phyloP scores from a whole-genome alignment of 352 stramenopile genomes.

The Globisporangium yorkense region DNA sequence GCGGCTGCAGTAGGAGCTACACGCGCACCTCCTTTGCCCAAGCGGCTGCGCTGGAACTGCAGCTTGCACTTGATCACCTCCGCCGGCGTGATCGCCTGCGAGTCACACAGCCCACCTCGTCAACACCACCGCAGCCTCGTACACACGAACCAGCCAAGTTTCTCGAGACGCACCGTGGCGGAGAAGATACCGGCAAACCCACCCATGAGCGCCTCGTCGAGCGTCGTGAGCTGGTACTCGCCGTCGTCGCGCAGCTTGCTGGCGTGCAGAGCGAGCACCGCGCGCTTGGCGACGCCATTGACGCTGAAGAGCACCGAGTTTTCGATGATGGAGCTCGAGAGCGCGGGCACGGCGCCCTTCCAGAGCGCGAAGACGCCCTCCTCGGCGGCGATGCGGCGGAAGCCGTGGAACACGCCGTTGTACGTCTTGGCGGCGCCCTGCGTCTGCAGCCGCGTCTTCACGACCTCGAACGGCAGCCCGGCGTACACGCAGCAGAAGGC shows the following conservation, averaged over 20 bases:
- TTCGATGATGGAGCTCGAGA: constrained; percentile 86
- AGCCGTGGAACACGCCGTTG: constrained; percentile 55
- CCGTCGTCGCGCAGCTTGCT: constrained; percentile 30
- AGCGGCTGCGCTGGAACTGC: constrained; percentile 64
- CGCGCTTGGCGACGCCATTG: constrained; percentile 74
- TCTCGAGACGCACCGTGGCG: constrained; percentile 40
- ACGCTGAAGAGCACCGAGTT: constrained; percentile 88
- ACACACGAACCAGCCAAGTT: neutral
- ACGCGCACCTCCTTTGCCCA: constrained; percentile 50
- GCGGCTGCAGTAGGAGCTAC: neutral
- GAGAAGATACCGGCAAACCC: constrained; percentile 78
- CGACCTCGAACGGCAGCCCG: constrained; percentile 83
- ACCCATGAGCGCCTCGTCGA: constrained; percentile 83
- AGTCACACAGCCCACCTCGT: constrained; percentile 2
- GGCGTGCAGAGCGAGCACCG: constrained; percentile 51
- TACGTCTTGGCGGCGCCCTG: constrained; percentile 57
- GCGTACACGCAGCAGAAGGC: constrained; percentile 82
- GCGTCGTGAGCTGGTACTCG: constrained; percentile 60
- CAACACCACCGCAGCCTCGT: neutral
- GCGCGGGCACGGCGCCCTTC: constrained; percentile 82
- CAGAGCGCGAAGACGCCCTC: constrained; percentile 75
- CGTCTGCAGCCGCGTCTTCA: constrained; percentile 85
- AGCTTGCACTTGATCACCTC: constrained; percentile 87
- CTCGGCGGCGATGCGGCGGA: constrained; percentile 63
- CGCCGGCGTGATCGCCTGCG: constrained; percentile 73